phyloP scores from a whole-genome alignment of 2,329 filamentous ascomycete genomes.

The Epichloe sylvatica region DNA sequence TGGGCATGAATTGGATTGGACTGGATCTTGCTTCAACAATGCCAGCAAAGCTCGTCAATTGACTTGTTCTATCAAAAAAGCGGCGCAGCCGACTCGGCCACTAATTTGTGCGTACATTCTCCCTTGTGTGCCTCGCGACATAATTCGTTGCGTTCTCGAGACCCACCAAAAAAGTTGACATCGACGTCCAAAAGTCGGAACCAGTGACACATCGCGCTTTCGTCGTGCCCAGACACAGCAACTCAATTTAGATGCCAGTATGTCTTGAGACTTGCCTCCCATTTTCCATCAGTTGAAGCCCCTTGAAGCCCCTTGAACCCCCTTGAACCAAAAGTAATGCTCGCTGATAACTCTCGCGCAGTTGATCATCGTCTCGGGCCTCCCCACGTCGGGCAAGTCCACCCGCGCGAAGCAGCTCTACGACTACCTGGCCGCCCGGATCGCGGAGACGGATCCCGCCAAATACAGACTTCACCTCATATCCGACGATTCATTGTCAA shows the following conservation, averaged over 20 bases:
- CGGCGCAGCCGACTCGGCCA: no score
- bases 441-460: slow-evolving; percentile 23
- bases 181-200: background rate
- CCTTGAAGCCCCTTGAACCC: background rate
- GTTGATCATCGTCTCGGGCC: slow-evolving; percentile 54
- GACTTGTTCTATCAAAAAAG: no score
- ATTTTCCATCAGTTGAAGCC: background rate
- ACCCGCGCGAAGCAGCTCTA: slow-evolving; percentile 53
- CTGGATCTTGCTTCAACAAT: no score
- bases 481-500: slow-evolving; percentile 56
- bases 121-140: no score
- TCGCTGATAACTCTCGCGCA: slow-evolving; percentile 17
- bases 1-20: no score
- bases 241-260: background rate
- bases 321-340: background rate
- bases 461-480: slow-evolving; percentile 58
- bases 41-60: no score
- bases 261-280: background rate
- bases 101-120: no score
- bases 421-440: slow-evolving; percentile 46
- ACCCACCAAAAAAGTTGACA: slow-evolving; percentile 3
- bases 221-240: background rate
- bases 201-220: background rate
- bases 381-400: slow-evolving; percentile 56
- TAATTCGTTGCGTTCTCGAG: background rate